Conservation (phyloP, 2,329 filamentous ascomycete genomes). For the Pseudonectria buxi region DNA sequence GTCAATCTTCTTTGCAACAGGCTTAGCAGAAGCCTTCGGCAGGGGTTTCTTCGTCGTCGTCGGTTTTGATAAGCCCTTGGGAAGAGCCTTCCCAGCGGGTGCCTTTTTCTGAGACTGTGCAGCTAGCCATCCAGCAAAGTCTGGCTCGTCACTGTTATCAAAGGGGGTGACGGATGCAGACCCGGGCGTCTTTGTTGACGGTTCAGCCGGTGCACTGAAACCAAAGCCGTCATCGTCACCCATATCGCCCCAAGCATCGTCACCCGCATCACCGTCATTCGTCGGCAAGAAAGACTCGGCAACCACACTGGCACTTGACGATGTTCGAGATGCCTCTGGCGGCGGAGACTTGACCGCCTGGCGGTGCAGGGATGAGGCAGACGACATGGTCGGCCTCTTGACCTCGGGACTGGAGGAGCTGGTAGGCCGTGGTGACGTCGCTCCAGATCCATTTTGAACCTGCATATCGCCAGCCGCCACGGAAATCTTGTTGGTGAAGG, state of each 20-base stretch:
- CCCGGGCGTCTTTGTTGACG: slow-evolving; percentile 24
- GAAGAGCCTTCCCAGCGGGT: slow-evolving; percentile 54
- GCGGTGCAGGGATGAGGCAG: slow-evolving; percentile 53
- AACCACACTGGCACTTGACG: slow-evolving; percentile 37
- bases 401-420: slow-evolving; percentile 34
- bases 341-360: slow-evolving; percentile 52
- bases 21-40: slow-evolving; percentile 37
- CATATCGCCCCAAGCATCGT: slow-evolving; percentile 71
- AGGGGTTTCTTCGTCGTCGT: slow-evolving; percentile 34
- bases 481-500: slow-evolving; percentile 91
- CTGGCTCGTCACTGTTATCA: slow-evolving; percentile 76
- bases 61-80: slow-evolving; percentile 73
- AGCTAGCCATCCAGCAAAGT: slow-evolving; percentile 92
- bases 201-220: slow-evolving; percentile 27
- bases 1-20: slow-evolving; percentile 59
- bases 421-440: slow-evolving; percentile 34
- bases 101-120: slow-evolving; percentile 75
- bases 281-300: slow-evolving; percentile 49
- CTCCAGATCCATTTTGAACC: slow-evolving; percentile 39
- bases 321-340: slow-evolving; percentile 38
- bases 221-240: slow-evolving; percentile 42
- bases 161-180: slow-evolving; percentile 46
- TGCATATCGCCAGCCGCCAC: slow-evolving; percentile 82
- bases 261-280: slow-evolving; percentile 53
- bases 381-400: slow-evolving; percentile 36